These are phyloP conservation scores for Aspergillus fijiensis DNA, from an alignment of 2,329 filamentous ascomycete species.

Conservation along the genomic window DNA sequence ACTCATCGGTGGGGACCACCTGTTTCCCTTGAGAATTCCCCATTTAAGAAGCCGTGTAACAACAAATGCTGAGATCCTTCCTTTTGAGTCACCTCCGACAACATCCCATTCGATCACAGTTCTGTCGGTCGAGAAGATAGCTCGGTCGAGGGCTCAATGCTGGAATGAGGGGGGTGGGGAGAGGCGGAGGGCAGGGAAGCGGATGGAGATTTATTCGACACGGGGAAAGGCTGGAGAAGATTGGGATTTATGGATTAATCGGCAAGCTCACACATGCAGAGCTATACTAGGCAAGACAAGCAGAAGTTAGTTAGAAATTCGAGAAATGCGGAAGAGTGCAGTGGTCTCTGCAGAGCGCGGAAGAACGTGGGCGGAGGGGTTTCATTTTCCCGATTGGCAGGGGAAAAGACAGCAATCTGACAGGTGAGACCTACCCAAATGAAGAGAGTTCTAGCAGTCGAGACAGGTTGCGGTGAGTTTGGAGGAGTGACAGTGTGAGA, in stretches of 20 bases:
- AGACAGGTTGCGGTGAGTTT: background rate
- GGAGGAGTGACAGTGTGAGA: background rate
- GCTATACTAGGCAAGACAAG: conserved; percentile 13
- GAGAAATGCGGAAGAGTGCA: conserved; percentile 16
- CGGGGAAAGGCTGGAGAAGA: background rate
- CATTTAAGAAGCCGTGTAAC: conserved; percentile 56
- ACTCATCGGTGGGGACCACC: conserved; percentile 88
- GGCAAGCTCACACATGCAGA: conserved; percentile 14
- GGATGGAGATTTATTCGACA: background rate
- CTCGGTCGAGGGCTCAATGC: background rate
- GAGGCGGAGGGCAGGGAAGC: conserved; percentile 1
- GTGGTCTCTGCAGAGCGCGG: conserved; percentile 10
- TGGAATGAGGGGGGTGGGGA: background rate
- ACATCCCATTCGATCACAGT: conserved; percentile 19
- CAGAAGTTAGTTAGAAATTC: conserved; percentile 12
- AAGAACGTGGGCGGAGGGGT: conserved; percentile 23
- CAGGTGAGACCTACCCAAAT: conserved; percentile 20
- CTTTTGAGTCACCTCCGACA: conserved; percentile 26
- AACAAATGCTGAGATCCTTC: conserved; percentile 18
- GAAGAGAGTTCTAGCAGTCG: conserved; percentile 10
- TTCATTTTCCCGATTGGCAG: conserved; percentile 17
- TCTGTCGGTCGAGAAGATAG: background rate
- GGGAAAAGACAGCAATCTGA: conserved; percentile 1
- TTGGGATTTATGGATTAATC: conserved; percentile 12
- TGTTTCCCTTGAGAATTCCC: conserved; percentile 95